These are phyloP conservation scores for Arachis hypogaea DNA, from an alignment of 306 rosid species.

Conservation along the genomic window DNA sequence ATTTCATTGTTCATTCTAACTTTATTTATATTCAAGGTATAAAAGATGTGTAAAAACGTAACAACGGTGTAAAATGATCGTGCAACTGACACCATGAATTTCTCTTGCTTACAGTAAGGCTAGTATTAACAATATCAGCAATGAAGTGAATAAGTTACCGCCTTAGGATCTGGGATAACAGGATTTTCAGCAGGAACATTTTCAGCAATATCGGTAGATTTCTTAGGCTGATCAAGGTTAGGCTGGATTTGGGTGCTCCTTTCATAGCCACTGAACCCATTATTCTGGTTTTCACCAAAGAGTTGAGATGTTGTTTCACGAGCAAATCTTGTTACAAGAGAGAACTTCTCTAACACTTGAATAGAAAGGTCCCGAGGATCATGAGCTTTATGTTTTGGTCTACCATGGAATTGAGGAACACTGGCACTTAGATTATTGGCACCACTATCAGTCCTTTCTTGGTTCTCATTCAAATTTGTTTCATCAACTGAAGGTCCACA, in stretches of 20 bases:
- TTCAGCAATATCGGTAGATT: slow-evolving; percentile 50
- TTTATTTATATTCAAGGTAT: slow-evolving; percentile 7
- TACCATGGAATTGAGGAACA: slow-evolving; percentile 59
- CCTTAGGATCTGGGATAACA: slow-evolving; percentile 64
- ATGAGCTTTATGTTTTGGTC: slow-evolving; percentile 63
- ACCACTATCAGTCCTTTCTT: slow-evolving; percentile 53
- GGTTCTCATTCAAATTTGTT: slow-evolving; percentile 54
- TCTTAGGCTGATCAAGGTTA: slow-evolving; percentile 51
- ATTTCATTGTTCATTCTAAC: background rate
- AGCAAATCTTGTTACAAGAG: slow-evolving; percentile 97
- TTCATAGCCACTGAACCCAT: slow-evolving; percentile 65
- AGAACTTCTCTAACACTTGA: slow-evolving; percentile 92
- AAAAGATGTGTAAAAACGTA: slow-evolving; percentile 18
- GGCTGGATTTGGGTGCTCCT: slow-evolving; percentile 55
- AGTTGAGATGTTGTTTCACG: slow-evolving; percentile 98
- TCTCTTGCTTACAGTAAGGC: slow-evolving; percentile 7
- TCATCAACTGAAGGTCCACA: slow-evolving; percentile 62
- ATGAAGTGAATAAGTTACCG: slow-evolving; percentile 55
- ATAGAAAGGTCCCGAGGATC: slow-evolving; percentile 97
- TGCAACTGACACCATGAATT: slow-evolving; percentile 1
- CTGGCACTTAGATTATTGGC: slow-evolving; percentile 49
- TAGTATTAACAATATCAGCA: slow-evolving; percentile 12
- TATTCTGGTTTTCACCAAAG: slow-evolving; percentile 72
- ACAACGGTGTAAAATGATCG: slow-evolving; percentile 14
- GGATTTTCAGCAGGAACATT: slow-evolving; percentile 49